Evolutionary conservation across 2,329 filamentous ascomycete species (phyloP).

Genomic region (Calonectria honghensis): DNA sequence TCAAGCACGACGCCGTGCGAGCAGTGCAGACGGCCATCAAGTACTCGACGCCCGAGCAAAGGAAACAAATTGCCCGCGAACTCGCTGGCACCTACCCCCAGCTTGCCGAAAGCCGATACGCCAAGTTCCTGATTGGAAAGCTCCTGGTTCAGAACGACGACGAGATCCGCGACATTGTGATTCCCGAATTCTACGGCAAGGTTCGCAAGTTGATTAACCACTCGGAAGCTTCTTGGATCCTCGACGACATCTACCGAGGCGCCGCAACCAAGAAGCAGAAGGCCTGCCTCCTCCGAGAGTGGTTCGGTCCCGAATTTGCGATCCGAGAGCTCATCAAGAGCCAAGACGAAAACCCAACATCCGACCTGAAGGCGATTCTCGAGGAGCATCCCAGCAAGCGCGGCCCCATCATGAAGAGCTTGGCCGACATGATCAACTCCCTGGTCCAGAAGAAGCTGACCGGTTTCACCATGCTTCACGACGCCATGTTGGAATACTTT

Average conservation of each 20-base stretch:
- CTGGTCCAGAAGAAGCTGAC: conserved; percentile 97
- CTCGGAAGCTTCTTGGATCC: conserved; percentile 96
- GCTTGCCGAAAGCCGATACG: conserved; percentile 95
- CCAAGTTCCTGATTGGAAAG: conserved; percentile 98
- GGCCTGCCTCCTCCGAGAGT: conserved; percentile 89
- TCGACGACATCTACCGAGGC: conserved; percentile 96
- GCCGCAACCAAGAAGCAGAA: conserved; percentile 92
- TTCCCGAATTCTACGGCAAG: conserved; percentile 96
- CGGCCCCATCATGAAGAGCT: conserved; percentile 87
- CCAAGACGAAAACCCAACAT: conserved; percentile 73
- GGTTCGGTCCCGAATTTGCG: conserved; percentile 96
- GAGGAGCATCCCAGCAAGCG: conserved; percentile 88
- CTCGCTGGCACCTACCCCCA: conserved; percentile 89
- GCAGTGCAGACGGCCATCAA: conserved; percentile 98
- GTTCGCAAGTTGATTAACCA: conserved; percentile 96
- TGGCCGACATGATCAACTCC: conserved; percentile 91
- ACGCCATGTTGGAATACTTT: conserved; percentile 98
- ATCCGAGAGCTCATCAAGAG: conserved; percentile 79
- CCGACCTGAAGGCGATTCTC: conserved; percentile 85
- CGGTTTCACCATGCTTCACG: conserved; percentile 97
- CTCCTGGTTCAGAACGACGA: conserved; percentile 93
- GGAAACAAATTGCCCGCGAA: conserved; percentile 90
- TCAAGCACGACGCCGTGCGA: conserved; percentile 98
- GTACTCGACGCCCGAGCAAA: conserved; percentile 90
- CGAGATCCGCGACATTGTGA: conserved; percentile 90